Base-by-base conservation (phyloP, 1,284 basidiomycete genomes). In the Ganoderma meredithae region DNA sequence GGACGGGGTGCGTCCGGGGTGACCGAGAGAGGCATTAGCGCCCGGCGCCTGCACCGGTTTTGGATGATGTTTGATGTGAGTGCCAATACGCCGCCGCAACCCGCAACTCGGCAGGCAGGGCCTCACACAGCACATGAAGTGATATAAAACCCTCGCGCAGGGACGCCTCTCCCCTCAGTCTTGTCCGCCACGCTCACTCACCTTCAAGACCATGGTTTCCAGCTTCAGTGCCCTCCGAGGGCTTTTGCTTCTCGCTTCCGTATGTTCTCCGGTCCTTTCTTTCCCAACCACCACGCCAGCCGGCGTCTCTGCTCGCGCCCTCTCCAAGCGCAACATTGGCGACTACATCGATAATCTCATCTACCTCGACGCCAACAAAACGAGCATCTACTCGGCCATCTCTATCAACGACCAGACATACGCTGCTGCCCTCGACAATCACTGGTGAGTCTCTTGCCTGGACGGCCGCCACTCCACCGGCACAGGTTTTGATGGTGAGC, bases 121-220 rank as follows among this genome's bases (percentile, higher is more conserved):
- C 59, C 63, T 41, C 64, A 64, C 66, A 65, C 65, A 63, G 65
- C 64, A 60, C 67, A 17, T 33, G 33, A 59, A 59, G 36, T 39
- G 56, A 56, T 71, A 71, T 71, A 69, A 65, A 69, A 65, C 17
- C 52, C 56, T 47, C 43, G 44, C 19, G 22, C 19, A 33, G 25
- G 12, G 27, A 36, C 61, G 15, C 15, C 60, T 33, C 19, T 44
- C 17, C 49, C 64, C 53, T 59, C 69, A 70, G 71, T 64, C 71
- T 72, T 70, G 71, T 64, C 69, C 60, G 68, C 27, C 52, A 27
- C 52, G 31, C 52, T 65, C 67, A 64, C 62, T 68, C 69, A 56
- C 64, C 58, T 67, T 67, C 55, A 65, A 68, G 69, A 62, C 71
- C 47, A 70, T 72, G 67, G 49, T 68, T 68, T 70, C 68, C 61